Percentiles rank a stretch among this genome's conserved stretches.
Conservation (phyloP, 495 filamentous ascomycete genomes). For the Tuber borchii region DNA sequence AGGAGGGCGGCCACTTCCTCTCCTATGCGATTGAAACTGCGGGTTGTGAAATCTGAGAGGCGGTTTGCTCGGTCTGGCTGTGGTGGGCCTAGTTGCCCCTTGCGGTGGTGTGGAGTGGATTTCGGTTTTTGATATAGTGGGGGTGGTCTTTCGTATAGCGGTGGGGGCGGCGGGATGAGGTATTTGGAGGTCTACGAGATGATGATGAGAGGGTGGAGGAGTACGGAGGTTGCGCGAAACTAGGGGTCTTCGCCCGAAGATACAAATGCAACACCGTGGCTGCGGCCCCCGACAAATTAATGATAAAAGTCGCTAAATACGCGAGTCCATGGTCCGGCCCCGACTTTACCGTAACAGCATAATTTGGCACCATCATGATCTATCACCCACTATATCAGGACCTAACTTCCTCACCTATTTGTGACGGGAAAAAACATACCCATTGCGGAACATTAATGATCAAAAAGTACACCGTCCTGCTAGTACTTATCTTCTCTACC, state of each 20-base stretch:
- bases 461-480: slow-evolving; percentile 32
- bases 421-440: slow-evolving; percentile 14
- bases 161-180: neutral
- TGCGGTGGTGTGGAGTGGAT: neutral
- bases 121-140: neutral
- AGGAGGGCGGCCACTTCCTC: slow-evolving; percentile 19
- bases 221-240: neutral
- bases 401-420: neutral
- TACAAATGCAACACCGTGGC: slow-evolving; percentile 21
- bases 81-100: slow-evolving; percentile 6
- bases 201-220: neutral
- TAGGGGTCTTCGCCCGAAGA: slow-evolving; percentile 8
- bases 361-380: slow-evolving; percentile 35
- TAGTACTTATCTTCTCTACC: slow-evolving; percentile 21
- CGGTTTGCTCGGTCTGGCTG: slow-evolving; percentile 13
- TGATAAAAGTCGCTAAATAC: slow-evolving; percentile 21
- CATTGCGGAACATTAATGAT: slow-evolving; percentile 32
- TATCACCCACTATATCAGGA: slow-evolving; percentile 7
- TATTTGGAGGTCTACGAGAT: neutral
- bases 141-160: neutral
- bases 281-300: slow-evolving; percentile 22
- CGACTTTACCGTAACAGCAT: slow-evolving; percentile 22
- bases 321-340: slow-evolving; percentile 4
- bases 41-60: slow-evolving; percentile 26
- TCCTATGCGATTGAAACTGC: slow-evolving; percentile 28